Conservation (phyloP, 2,329 filamentous ascomycete species). For the Ophiocordyceps sinensis region DNA sequence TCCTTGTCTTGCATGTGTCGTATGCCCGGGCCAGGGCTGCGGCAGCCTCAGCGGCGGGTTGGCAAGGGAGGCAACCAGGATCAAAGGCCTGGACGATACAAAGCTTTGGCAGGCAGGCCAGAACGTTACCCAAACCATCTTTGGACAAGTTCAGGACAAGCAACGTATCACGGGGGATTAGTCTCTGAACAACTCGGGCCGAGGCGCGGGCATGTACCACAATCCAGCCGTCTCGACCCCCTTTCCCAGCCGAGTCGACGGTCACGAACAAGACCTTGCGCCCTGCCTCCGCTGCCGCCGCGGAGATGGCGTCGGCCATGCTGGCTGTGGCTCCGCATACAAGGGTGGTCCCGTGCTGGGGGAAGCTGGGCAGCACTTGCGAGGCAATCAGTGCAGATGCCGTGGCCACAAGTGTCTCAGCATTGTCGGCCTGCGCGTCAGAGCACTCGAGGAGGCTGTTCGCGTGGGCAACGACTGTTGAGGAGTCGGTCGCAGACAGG, state of each 20-base stretch:
- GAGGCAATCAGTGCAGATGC: background rate
- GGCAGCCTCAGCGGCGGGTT: background rate
- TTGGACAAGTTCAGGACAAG: background rate
- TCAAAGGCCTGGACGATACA: background rate
- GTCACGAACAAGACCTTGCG: background rate
- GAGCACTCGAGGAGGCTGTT: background rate
- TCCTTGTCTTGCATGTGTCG: background rate
- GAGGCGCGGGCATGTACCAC: background rate
- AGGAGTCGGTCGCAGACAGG: background rate
- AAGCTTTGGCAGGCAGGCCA: background rate
- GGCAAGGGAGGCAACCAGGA: background rate
- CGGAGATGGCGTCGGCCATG: background rate
- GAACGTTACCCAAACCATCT: background rate
- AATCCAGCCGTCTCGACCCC: background rate
- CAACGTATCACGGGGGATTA: background rate
- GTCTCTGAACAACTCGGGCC: background rate
- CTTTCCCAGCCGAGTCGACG: background rate
- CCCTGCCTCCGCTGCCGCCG: background rate
- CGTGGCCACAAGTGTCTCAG: background rate
- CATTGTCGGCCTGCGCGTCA: background rate
- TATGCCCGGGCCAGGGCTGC: background rate
- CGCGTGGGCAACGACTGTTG: background rate
- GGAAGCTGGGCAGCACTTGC: background rate
- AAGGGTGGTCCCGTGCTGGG: background rate
- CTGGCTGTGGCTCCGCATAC: background rate